A percentile compares a stretch with the other conserved stretches of the same genome.
These are phyloP conservation scores for Dictyostelium citrinum DNA, from an alignment of 78 protist genomes.

Conservation along the genomic window DNA sequence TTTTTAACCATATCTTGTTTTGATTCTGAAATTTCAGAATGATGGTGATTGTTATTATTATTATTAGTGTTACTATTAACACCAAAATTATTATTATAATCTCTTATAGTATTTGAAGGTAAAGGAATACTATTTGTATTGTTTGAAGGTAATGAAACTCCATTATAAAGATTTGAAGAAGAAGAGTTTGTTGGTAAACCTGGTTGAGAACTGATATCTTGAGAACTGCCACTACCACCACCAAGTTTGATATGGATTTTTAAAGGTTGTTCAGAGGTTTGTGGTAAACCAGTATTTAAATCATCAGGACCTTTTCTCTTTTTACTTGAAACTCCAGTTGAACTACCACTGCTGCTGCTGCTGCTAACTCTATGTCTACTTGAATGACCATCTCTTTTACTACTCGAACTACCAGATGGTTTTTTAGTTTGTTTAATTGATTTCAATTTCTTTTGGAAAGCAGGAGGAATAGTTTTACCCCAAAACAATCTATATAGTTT, in stretches of 20 bases:
- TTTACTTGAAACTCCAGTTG: not conserved
- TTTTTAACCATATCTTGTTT: constrained; percentile 3
- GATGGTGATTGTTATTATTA: not conserved
- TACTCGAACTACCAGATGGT: not conserved
- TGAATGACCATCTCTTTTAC: not conserved
- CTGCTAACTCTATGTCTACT: not conserved
- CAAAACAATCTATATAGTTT: constrained; percentile 30
- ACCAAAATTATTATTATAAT: not conserved
- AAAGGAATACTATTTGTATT: not conserved
- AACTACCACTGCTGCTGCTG: not conserved
- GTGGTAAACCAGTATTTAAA: not conserved
- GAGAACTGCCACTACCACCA: not conserved
- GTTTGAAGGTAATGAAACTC: not conserved
- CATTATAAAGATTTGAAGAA: not conserved
- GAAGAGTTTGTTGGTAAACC: not conserved
- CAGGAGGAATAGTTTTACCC: constrained; percentile 29
- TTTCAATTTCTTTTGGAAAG: not conserved
- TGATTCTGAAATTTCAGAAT: not conserved
- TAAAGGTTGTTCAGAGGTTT: constrained; percentile 21
- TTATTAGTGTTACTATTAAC: not conserved
- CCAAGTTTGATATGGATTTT: constrained; percentile 45
- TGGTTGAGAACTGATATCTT: constrained; percentile 7
- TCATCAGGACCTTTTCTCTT: constrained; percentile 38
- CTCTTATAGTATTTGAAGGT: not conserved
- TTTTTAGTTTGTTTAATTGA: not conserved